Percentiles rank a stretch among this genome's conserved stretches.
Evolutionary conservation across 192 early-diverging fungal genomes (phyloP).

Genomic region (Coemansia sp.): DNA sequence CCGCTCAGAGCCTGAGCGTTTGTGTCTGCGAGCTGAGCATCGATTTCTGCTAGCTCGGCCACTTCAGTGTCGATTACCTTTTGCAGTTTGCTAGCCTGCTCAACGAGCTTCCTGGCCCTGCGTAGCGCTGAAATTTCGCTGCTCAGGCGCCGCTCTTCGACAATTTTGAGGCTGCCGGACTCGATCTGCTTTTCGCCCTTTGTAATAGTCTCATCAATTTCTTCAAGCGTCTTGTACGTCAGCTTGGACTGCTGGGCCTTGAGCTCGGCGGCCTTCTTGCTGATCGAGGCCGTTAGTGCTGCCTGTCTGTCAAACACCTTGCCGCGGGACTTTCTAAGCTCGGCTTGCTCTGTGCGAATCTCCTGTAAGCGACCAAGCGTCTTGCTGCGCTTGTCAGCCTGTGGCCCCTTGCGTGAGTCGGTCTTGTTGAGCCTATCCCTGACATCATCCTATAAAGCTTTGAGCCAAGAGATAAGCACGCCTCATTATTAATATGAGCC

Average conservation of each 20-base stretch:
- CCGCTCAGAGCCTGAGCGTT: slow-evolving; percentile 63
- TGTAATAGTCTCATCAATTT: slow-evolving; percentile 73
- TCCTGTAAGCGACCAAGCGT: slow-evolving; percentile 62
- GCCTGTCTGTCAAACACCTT: slow-evolving; percentile 74
- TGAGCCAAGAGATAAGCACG: neutral
- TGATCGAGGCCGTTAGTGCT: slow-evolving; percentile 67
- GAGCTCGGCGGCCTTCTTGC: slow-evolving; percentile 79
- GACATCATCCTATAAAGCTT: slow-evolving; percentile 53
- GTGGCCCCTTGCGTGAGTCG: slow-evolving; percentile 58
- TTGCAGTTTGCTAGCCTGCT: slow-evolving; percentile 80
- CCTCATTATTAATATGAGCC: neutral
- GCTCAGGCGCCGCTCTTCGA: slow-evolving; percentile 78
- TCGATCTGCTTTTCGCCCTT: slow-evolving; percentile 77
- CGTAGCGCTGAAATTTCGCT: slow-evolving; percentile 34
- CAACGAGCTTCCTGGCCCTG: slow-evolving; percentile 59
- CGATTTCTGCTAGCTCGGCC: slow-evolving; percentile 58
- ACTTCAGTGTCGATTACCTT: slow-evolving; percentile 72
- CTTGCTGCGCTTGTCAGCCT: slow-evolving; percentile 59
- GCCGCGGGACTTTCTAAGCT: slow-evolving; percentile 65
- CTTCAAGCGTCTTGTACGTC: slow-evolving; percentile 75
- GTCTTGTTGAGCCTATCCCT: slow-evolving; percentile 58
- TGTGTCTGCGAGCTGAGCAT: slow-evolving; percentile 58
- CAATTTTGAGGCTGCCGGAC: slow-evolving; percentile 70
- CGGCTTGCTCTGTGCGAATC: slow-evolving; percentile 70
- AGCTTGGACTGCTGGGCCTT: slow-evolving; percentile 75